Evolutionary conservation across 1,284 basidiomycete genomes (phyloP).

Genomic region (Afroboletus lepidellus): DNA sequence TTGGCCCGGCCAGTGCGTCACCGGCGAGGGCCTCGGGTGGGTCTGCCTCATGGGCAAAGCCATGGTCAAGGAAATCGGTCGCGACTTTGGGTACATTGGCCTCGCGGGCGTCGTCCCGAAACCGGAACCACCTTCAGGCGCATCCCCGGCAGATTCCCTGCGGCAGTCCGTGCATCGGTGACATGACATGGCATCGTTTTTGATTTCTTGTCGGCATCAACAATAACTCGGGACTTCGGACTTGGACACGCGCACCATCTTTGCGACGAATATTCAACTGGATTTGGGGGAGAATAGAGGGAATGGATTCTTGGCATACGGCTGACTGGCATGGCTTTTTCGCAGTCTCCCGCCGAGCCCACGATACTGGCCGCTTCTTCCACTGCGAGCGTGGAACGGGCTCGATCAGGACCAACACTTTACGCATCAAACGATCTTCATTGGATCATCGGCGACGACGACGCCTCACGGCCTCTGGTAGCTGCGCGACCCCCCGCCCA

Average conservation of each 20-base stretch:
- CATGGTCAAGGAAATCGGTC: slow-evolving; percentile 77
- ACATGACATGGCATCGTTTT: slow-evolving; percentile 9
- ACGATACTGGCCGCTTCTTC: slow-evolving; percentile 12
- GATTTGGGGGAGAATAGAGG: slow-evolving; percentile 16
- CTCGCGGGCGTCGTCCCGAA: slow-evolving; percentile 68
- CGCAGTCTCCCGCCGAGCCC: slow-evolving; percentile 8
- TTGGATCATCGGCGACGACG: slow-evolving; percentile 23
- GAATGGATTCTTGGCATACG: slow-evolving; percentile 19
- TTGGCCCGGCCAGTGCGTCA: slow-evolving; percentile 70
- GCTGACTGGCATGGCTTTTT: slow-evolving; percentile 16
- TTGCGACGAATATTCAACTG: slow-evolving; percentile 31
- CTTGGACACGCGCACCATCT: slow-evolving; percentile 27
- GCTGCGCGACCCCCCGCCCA: slow-evolving; percentile 19
- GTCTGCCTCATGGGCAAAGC: slow-evolving; percentile 76
- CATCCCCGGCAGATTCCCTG: slow-evolving; percentile 30
- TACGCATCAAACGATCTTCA: slow-evolving; percentile 25
- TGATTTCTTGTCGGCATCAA: slow-evolving; percentile 35
- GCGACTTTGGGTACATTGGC: slow-evolving; percentile 66
- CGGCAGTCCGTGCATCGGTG: slow-evolving; percentile 36
- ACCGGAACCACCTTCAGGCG: slow-evolving; percentile 38
- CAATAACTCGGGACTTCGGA: slow-evolving; percentile 26
- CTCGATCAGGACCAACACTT: slow-evolving; percentile 18
- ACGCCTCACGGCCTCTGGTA: slow-evolving; percentile 19
- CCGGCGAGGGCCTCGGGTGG: slow-evolving; percentile 75
- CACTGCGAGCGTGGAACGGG: slow-evolving; percentile 25